Conservation (phyloP, 257 asterid genomes). For the Solanum sitiens region DNA sequence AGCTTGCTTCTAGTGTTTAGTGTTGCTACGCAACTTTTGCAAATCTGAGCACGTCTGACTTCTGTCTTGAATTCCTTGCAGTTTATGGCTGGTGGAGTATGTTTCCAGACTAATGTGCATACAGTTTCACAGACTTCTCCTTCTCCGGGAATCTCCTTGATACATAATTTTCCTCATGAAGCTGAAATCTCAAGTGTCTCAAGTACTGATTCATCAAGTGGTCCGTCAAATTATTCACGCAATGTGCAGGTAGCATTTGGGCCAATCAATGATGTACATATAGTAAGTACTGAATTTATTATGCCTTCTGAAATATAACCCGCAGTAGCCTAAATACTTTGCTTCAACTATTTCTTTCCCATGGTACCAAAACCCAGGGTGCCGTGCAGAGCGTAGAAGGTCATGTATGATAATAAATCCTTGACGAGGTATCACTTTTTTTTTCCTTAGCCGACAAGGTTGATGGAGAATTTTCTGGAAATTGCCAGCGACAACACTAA, state of each 20-base stretch:
- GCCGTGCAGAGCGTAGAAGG: not conserved
- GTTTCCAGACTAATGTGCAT: constrained; percentile 14
- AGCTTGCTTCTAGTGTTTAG: not conserved
- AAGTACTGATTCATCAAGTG: constrained; percentile 6
- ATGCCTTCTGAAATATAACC: not conserved
- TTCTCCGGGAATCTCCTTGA: constrained; percentile 27
- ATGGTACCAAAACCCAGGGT: not conserved
- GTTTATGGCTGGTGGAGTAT: constrained; percentile 16
- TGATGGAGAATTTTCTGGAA: constrained; percentile 39
- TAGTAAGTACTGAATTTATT: constrained; percentile 14
- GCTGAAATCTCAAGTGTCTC: constrained; percentile 11
- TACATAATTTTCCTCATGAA: constrained; percentile 22
- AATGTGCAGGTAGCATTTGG: not conserved
- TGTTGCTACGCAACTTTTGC: not conserved
- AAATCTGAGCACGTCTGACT: not conserved
- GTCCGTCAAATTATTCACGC: constrained; percentile 5
- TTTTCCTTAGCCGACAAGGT: constrained; percentile 17
- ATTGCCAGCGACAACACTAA: constrained; percentile 35
- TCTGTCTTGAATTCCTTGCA: not conserved
- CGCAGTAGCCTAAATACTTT: not conserved
- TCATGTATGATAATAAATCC: not conserved
- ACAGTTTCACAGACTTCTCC: constrained; percentile 24
- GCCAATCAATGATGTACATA: constrained; percentile 29
- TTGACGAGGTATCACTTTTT: not conserved
- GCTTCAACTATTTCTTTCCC: not conserved